Percentiles rank a stretch among this genome's conserved stretches.
phyloP scores from a whole-genome alignment of 176 grass and related monocot genomes.

The Carex scoparia region DNA sequence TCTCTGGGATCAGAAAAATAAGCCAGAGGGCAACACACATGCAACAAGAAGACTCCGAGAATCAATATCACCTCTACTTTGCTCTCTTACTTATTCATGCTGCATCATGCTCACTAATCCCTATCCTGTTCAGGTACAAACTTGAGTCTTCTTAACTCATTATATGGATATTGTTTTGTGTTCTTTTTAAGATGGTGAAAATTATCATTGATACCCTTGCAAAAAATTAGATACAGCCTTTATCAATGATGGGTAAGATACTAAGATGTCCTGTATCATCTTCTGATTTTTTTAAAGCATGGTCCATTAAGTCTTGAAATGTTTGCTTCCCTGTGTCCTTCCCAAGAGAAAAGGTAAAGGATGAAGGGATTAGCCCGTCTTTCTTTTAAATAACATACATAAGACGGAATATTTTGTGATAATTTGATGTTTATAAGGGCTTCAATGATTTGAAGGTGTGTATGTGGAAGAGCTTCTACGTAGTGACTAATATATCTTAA shows the following conservation, averaged over 20 bases:
- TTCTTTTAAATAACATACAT: neutral
- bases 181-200: neutral
- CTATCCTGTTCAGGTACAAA: conserved; percentile 79
- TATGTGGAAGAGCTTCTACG: neutral
- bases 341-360: neutral
- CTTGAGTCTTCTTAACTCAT: neutral
- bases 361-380: neutral
- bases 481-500: conserved; percentile 19
- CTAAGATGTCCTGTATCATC: neutral
- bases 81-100: conserved; percentile 65
- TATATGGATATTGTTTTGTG: neutral
- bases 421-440: neutral
- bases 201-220: conserved; percentile 11
- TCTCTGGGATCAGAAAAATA: conserved; percentile 37
- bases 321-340: neutral
- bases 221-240: conserved; percentile 7
- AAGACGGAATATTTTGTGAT: neutral
- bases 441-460: neutral
- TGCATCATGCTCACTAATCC: conserved; percentile 68
- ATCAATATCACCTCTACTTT: conserved; percentile 51
- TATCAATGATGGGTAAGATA: neutral
- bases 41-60: conserved; percentile 57
- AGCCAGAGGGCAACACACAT: conserved; percentile 34
- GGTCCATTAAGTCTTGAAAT: neutral
- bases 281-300: neutral